These are phyloP conservation scores for Fusarium palustre DNA, from an alignment of 2,329 filamentous ascomycete species.

Conservation along the genomic window DNA sequence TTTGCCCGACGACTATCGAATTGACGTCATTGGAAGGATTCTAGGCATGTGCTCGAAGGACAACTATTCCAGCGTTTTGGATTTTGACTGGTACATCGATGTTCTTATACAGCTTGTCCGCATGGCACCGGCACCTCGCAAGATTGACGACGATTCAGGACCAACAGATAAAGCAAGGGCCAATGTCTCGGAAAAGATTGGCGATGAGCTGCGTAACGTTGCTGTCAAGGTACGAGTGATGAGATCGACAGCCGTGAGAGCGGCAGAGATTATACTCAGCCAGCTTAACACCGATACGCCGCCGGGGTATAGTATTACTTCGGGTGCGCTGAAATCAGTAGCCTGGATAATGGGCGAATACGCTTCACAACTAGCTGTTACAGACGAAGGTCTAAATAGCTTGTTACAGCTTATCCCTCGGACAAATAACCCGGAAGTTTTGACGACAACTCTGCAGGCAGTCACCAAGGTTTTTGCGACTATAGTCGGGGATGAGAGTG, in stretches of 20 bases:
- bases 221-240: constrained; percentile 91
- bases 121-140: constrained; percentile 67
- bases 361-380: constrained; percentile 74
- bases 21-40: constrained; percentile 84
- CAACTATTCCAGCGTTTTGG: constrained; percentile 85
- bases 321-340: constrained; percentile 77
- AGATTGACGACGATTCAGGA: constrained; percentile 54
- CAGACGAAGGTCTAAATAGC: constrained; percentile 78
- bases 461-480: constrained; percentile 85
- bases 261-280: constrained; percentile 80
- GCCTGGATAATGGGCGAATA: constrained; percentile 94
- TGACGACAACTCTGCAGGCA: constrained; percentile 86
- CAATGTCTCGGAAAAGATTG: constrained; percentile 77
- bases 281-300: constrained; percentile 66
- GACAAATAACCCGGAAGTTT: constrained; percentile 70
- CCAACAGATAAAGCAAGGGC: constrained; percentile 46
- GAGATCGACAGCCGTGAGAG: constrained; percentile 81
- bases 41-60: constrained; percentile 89
- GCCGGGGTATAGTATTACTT: constrained; percentile 67
- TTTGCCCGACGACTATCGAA: constrained; percentile 86
- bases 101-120: constrained; percentile 87
- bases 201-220: constrained; percentile 87
- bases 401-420: constrained; percentile 75
- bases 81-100: constrained; percentile 98
- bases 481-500: constrained; percentile 73